These are phyloP conservation scores for barley (Hordeum vulgare) DNA, from an alignment of 176 grass and related monocot genomes.

Conservation along the genomic window MorexV3_pseudomolecules_assembly NC_058519.1:184926989-184927488, in stretches of 20 bases:
- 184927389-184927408: background rate
- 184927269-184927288: background rate
- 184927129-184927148: conserved; percentile 80
- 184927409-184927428: background rate
- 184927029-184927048: background rate
- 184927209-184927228: conserved; percentile 58
- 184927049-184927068: background rate
- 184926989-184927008: conserved; percentile 50
- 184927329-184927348: background rate
- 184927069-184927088: background rate
- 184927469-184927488: too few relatives aligned
- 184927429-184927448: too few relatives aligned
- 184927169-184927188: conserved; percentile 58
- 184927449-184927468: too few relatives aligned
- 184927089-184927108: conserved; percentile 52
- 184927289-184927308: background rate
- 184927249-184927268: background rate
- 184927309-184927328: background rate
- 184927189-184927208: conserved; percentile 31
- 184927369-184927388: background rate
- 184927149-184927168: conserved; percentile 54
- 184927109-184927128: conserved; percentile 89
- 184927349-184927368: background rate
- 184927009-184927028: background rate
- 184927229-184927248: conserved; percentile 10